Conservation (phyloP, 2,329 filamentous ascomycete genomes). For the Pseudocercospora fuligena region DNA sequence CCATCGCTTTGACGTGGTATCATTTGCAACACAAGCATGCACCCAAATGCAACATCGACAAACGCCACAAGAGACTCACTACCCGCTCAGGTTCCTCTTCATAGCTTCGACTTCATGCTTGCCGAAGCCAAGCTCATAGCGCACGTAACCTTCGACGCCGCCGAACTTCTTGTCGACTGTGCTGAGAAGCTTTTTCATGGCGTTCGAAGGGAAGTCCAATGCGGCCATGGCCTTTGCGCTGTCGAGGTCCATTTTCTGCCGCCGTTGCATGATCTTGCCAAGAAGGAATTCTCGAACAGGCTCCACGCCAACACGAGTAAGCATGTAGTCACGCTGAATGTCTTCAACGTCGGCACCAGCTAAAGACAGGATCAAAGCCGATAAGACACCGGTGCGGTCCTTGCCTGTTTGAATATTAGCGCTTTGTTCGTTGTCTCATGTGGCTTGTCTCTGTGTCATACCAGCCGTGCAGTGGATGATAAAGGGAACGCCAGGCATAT, state of each 20-base stretch:
- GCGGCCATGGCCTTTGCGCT: constrained; percentile 2
- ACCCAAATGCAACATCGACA: neutral
- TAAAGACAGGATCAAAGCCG: constrained; percentile 2
- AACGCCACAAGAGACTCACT: neutral
- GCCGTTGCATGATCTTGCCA: constrained; percentile 10
- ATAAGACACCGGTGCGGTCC: neutral
- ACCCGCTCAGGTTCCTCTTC: constrained; percentile 1
- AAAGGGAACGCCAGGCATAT: constrained; percentile 8
- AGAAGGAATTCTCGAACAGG: constrained; percentile 8
- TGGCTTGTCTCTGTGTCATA: neutral
- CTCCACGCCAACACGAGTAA: neutral
- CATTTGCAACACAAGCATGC: constrained; percentile 3
- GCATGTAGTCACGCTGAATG: constrained; percentile 11
- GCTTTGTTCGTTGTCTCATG: neutral
- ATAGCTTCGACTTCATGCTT: constrained; percentile 3
- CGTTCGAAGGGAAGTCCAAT: constrained; percentile 4
- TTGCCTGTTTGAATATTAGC: neutral
- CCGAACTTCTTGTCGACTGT: constrained; percentile 5
- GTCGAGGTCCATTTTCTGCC: constrained; percentile 3
- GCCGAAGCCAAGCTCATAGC: constrained; percentile 2
- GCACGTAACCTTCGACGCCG: constrained; percentile 7
- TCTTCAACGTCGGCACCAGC: constrained; percentile 5
- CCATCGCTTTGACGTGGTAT: constrained; percentile 5
- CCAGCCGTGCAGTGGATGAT: constrained; percentile 11
- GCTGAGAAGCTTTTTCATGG: neutral